Percentiles rank a stretch among this genome's conserved stretches.
Evolutionary conservation across 306 rosid genomes (phyloP).

Genomic region (Comarum palustre): DNA sequence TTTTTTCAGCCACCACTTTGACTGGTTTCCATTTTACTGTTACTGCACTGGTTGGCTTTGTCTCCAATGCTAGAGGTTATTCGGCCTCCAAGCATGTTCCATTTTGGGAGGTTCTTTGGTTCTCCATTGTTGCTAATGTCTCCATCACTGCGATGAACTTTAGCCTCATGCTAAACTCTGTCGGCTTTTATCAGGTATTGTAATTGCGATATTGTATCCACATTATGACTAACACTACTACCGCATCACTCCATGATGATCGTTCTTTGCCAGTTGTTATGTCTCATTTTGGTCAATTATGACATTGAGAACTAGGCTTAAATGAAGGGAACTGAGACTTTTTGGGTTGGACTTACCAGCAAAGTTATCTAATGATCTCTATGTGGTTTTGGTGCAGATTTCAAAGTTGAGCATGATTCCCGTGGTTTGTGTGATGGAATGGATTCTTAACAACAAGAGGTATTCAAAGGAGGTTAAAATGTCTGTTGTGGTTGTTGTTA

Average conservation of each 20-base stretch:
- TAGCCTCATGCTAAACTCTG: conserved; percentile 94
- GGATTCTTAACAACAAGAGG: conserved; percentile 77
- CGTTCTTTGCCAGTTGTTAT: neutral
- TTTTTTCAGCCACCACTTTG: conserved; percentile 65
- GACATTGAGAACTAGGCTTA: neutral
- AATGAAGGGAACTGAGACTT: neutral
- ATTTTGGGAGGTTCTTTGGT: conserved; percentile 91
- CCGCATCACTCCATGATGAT: neutral
- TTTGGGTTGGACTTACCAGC: neutral
- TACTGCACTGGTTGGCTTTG: conserved; percentile 78
- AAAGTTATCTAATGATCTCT: conserved; percentile 2
- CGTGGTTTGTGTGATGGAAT: conserved; percentile 92
- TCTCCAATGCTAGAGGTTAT: conserved; percentile 78
- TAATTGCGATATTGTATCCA: neutral
- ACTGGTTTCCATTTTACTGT: conserved; percentile 94
- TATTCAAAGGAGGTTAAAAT: conserved; percentile 77
- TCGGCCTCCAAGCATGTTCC: conserved; percentile 85
- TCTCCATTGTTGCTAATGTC: conserved; percentile 77
- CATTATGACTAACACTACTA: neutral
- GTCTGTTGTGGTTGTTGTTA: conserved; percentile 72
- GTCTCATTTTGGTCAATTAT: neutral
- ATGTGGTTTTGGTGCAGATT: conserved; percentile 44
- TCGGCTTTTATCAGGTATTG: conserved; percentile 80
- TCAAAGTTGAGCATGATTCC: conserved; percentile 98
- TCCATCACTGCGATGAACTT: conserved; percentile 90